Conservation (phyloP, 192 early-diverging fungal species). For the Funneliformis mosseae region DNA sequence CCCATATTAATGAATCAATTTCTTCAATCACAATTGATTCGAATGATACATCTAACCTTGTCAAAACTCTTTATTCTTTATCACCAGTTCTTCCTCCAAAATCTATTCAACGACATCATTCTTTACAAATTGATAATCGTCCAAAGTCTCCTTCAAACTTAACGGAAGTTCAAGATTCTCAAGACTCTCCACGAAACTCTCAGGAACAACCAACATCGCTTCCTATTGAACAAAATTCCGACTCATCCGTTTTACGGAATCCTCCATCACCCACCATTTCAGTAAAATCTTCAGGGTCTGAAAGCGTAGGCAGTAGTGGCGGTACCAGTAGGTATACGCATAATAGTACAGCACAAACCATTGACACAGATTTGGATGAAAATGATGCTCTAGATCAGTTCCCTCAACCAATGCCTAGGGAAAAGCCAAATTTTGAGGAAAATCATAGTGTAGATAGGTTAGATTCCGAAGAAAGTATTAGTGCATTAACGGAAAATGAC, state of each 20-base stretch:
- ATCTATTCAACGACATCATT: neutral
- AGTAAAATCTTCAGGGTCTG: conserved; percentile 17
- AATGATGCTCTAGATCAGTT: neutral
- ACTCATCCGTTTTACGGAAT: neutral
- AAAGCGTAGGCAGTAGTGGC: neutral
- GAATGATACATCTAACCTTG: neutral
- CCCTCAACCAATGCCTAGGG: neutral
- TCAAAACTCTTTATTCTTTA: neutral
- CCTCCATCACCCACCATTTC: conserved; percentile 24
- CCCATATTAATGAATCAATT: neutral
- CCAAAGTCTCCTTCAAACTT: neutral
- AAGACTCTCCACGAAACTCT: neutral
- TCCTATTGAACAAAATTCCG: neutral
- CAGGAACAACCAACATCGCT: neutral
- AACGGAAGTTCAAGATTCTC: neutral
- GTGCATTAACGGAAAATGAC: no score
- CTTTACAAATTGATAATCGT: neutral
- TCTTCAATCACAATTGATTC: neutral
- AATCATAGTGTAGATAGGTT: no score
- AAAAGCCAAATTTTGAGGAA: no score
- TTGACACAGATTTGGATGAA: conserved; percentile 9
- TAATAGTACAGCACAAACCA: neutral
- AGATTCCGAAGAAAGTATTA: no score
- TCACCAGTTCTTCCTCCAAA: neutral
- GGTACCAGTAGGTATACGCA: neutral